A percentile compares a stretch with the other conserved stretches of the same genome.
phyloP scores from a whole-genome alignment of 257 asterid genomes.

The Voacanga thouarsii region DNA sequence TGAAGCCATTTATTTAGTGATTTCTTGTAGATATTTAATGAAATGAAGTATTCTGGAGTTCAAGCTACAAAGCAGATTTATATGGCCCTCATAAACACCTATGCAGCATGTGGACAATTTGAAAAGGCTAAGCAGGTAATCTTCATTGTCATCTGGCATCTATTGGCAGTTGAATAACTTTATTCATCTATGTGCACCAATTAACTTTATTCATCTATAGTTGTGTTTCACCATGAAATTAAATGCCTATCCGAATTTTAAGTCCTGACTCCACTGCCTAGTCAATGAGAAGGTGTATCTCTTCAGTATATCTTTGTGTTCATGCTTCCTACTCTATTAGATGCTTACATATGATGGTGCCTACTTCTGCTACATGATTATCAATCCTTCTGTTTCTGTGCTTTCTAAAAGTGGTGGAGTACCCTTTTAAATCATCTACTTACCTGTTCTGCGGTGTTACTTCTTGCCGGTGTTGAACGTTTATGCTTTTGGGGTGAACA shows the following conservation, averaged over 20 bases:
- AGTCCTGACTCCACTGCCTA: not conserved
- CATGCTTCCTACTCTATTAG: not conserved
- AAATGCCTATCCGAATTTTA: not conserved
- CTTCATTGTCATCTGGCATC: constrained; percentile 7
- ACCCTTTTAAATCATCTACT: not conserved
- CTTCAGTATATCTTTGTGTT: not conserved
- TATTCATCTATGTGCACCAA: too few relatives aligned
- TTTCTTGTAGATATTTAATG: constrained; percentile 54
- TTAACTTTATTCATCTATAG: not conserved
- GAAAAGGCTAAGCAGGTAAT: constrained; percentile 76
- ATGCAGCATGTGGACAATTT: constrained; percentile 72
- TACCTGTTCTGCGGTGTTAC: not conserved
- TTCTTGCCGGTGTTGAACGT: not conserved
- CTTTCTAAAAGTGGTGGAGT: not conserved
- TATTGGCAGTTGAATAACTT: not conserved
- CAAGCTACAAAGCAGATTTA: constrained; percentile 56
- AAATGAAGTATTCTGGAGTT: constrained; percentile 47
- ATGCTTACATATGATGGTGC: not conserved
- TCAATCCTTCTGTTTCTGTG: not conserved
- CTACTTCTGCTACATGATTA: not conserved
- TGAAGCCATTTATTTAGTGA: constrained; percentile 5
- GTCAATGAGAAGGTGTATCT: not conserved
- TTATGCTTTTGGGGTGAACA: not conserved
- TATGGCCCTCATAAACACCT: constrained; percentile 83
- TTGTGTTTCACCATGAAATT: not conserved